Evolutionary conservation across 768 basidiomycete genomes (phyloP).

Genomic region (Pleurotus pulmonarius): DNA sequence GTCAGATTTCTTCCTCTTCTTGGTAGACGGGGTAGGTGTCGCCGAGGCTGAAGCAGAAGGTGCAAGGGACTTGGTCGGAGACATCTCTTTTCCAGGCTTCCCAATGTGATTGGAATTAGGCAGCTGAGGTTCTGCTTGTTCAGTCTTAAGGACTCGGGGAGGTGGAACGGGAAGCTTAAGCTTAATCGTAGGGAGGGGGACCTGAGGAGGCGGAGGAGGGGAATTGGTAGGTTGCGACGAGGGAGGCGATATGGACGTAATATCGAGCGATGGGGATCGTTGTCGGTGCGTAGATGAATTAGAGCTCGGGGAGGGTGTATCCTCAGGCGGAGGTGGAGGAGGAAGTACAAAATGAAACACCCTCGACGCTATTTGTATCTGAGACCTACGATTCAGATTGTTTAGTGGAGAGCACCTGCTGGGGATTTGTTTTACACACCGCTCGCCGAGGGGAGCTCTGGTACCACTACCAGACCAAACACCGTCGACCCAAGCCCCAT

Average conservation of each 20-base stretch:
- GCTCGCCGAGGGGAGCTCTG: conserved; percentile 78
- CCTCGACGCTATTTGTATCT: conserved; percentile 95
- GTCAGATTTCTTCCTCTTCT: conserved; percentile 73
- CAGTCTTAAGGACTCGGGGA: conserved; percentile 34
- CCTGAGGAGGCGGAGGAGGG: conserved; percentile 58
- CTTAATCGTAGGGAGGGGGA: conserved; percentile 37
- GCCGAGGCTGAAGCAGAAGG: not conserved
- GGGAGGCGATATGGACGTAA: conserved; percentile 78
- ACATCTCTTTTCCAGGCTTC: conserved; percentile 29
- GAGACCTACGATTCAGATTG: conserved; percentile 53
- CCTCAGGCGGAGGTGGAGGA: conserved; percentile 75
- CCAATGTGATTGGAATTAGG: conserved; percentile 62
- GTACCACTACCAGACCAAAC: conserved; percentile 92
- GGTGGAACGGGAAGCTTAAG: conserved; percentile 35
- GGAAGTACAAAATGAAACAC: conserved; percentile 97
- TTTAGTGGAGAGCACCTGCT: conserved; percentile 9
- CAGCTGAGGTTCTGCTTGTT: conserved; percentile 44
- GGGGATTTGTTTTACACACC: conserved; percentile 39
- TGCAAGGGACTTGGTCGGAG: conserved; percentile 15
- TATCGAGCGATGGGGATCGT: conserved; percentile 80
- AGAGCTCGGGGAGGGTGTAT: conserved; percentile 78
- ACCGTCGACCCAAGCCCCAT: conserved; percentile 97
- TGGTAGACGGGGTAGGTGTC: conserved; percentile 34
- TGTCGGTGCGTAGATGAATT: conserved; percentile 62
- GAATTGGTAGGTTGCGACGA: conserved; percentile 78